Evolutionary conservation across 352 stramenopile species (phyloP).

Genomic region (Pythium dissimile): DNA sequence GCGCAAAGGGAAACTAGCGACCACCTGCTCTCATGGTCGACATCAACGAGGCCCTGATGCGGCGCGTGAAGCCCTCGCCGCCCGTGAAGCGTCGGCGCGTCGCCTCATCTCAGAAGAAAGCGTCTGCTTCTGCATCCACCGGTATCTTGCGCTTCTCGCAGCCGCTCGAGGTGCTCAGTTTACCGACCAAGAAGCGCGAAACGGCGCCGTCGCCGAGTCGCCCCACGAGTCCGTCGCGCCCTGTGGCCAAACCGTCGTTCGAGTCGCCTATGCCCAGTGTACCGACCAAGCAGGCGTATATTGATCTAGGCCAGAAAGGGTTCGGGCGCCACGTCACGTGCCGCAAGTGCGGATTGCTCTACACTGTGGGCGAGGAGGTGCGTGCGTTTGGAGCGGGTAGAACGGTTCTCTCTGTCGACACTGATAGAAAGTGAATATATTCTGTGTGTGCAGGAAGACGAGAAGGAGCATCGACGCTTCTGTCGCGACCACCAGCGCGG

Average conservation of each 20-base stretch:
- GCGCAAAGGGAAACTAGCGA: constrained; percentile 13
- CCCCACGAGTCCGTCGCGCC: not conserved
- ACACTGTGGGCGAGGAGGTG: constrained; percentile 61
- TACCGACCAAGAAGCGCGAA: not conserved
- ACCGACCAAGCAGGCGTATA: constrained; percentile 50
- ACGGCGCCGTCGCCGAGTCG: not conserved
- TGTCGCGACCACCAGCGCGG: constrained; percentile 42
- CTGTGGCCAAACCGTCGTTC: not conserved
- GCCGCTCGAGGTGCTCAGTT: constrained; percentile 4
- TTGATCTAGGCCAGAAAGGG: constrained; percentile 71
- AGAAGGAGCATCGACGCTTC: constrained; percentile 64
- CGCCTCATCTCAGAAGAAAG: constrained; percentile 17
- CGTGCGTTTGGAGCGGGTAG: not conserved
- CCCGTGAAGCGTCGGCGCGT: constrained; percentile 37
- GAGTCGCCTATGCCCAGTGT: constrained; percentile 11
- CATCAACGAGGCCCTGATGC: constrained; percentile 49
- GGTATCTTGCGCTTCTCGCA: constrained; percentile 26
- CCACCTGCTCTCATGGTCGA: constrained; percentile 20
- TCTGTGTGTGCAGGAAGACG: constrained; percentile 41
- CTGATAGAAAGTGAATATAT: too few species aligned
- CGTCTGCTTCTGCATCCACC: not conserved
- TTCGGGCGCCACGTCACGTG: constrained; percentile 67
- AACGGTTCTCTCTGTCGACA: too few species aligned
- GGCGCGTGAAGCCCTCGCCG: constrained; percentile 26
- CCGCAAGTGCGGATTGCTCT: constrained; percentile 59